Evolutionary conservation across 2,329 filamentous ascomycete species (phyloP).

Genomic region (Metarhizium sp.): DNA sequence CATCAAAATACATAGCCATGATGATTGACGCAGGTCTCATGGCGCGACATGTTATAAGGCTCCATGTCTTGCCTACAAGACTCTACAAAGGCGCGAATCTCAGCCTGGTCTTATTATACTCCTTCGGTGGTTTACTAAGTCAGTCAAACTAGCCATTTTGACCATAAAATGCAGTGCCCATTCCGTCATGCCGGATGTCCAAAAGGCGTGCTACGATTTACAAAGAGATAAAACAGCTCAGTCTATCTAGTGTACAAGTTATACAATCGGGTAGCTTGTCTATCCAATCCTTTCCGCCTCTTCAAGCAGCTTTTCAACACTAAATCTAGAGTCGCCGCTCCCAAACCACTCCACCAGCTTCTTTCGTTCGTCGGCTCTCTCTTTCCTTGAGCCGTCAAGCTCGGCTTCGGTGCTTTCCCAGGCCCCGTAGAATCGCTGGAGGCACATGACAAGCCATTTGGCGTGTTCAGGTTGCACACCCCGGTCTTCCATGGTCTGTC

Average conservation of each 20-base stretch:
- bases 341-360: slow-evolving; percentile 75
- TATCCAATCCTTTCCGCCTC: slow-evolving; percentile 74
- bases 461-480: slow-evolving; percentile 74
- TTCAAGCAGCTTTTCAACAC: slow-evolving; percentile 74
- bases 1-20: too few species aligned
- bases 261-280: slow-evolving; percentile 4
- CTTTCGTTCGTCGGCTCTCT: slow-evolving; percentile 53
- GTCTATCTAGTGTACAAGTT: neutral
- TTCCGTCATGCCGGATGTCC: too few species aligned
- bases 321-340: slow-evolving; percentile 68
- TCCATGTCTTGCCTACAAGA: too few species aligned
- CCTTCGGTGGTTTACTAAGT: too few species aligned
- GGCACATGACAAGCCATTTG: slow-evolving; percentile 82
- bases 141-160: too few species aligned
- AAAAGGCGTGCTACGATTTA: too few species aligned
- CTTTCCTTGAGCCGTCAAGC: slow-evolving; percentile 31
- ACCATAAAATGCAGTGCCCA: too few species aligned
- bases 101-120: too few species aligned
- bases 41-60: too few species aligned
- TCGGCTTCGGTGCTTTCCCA: slow-evolving; percentile 37
- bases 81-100: too few species aligned
- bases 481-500: slow-evolving; percentile 63
- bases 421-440: slow-evolving; percentile 87
- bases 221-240: too few species aligned
- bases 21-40: too few species aligned